Evolutionary conservation across 1,284 basidiomycete species (phyloP).

Genomic region (Malassezia arunalokei): DNA sequence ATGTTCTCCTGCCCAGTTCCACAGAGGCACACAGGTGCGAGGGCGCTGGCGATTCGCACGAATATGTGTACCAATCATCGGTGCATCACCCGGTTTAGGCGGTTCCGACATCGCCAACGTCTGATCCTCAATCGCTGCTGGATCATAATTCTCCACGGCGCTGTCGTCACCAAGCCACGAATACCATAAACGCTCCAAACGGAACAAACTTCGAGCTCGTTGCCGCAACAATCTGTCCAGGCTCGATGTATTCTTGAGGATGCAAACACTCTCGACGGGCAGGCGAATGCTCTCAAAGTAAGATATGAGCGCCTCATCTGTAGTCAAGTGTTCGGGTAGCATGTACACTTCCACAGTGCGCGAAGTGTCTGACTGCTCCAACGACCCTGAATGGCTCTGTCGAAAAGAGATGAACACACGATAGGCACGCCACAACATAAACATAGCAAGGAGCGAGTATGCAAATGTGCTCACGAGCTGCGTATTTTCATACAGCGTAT

Average conservation of each 20-base stretch:
- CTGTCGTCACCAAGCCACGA: constrained; percentile 86
- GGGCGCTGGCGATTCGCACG: constrained; percentile 19
- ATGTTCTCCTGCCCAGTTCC: constrained; percentile 28
- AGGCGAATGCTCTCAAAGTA: constrained; percentile 63
- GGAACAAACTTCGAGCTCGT: constrained; percentile 64
- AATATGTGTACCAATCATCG: constrained; percentile 1
- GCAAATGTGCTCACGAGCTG: constrained; percentile 87
- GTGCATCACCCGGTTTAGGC: constrained; percentile 1
- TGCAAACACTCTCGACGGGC: constrained; percentile 72
- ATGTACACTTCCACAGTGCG: constrained; percentile 79
- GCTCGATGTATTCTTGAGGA: constrained; percentile 68
- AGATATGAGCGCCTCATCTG: constrained; percentile 71
- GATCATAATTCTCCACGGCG: constrained; percentile 60
- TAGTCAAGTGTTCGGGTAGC: constrained; percentile 67
- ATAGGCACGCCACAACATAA: constrained; percentile 78
- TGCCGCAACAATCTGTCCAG: constrained; percentile 62
- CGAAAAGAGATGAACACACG: constrained; percentile 76
- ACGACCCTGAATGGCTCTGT: constrained; percentile 50
- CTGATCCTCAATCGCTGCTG: constrained; percentile 47
- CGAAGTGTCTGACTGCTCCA: constrained; percentile 47
- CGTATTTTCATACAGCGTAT: constrained; percentile 50
- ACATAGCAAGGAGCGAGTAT: constrained; percentile 73
- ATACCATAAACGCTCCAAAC: constrained; percentile 69
- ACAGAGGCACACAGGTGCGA: constrained; percentile 4
- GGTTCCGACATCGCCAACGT: not conserved